Base-by-base conservation (phyloP, 2,329 filamentous ascomycete genomes). In the Pestalotiopsis sp. region DNA sequence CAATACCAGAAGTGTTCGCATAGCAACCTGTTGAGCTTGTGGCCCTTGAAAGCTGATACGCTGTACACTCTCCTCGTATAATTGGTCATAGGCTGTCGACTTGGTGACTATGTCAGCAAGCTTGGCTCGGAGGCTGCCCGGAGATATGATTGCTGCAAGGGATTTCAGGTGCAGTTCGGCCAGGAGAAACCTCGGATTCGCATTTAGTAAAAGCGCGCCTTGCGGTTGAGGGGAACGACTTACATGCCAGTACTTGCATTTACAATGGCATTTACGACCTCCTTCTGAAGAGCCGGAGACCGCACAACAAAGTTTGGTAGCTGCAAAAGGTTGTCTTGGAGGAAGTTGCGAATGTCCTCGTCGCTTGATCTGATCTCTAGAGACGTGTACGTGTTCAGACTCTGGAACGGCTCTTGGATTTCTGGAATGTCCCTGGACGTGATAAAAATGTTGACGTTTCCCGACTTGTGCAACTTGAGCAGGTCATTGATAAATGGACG, bases 1-100 rank as follows among this genome's bases (percentile, higher is more conserved):
- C 9, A 85, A 78, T 83, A 82, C 85, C 0, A 75, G 74, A 0
- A 85, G 67, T 2, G 77, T 75, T 23, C 78, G 64, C 13, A 77
- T 80, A 0, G 84, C 84, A 31, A 84, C 75, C 66, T 23, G 57
- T 20, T 13, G 77, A 69, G 41, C 41, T 17, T 45, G 41, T 13
- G 41, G 41, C 17, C 41, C 41, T 45, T 74, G 13, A 69, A 59
- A 59, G 14, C 41, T 17, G 41, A 45, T 45, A 17, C 41, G 41
- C 41, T 45, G 13, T 17, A 45, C 41, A 17, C 13, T 45, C 13
- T 17, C 17, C 17, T 45, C 41, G 41, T 45, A 45, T 17, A 45
- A 12, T 45, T 45, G 13, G 17, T 45, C 41, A 45, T 45, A 45
- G 41, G 41, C 13, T 13, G 12, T 45, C 41, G 41, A 45, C 41